phyloP scores from a whole-genome alignment of 2,329 filamentous ascomycete species.

The Penicillium occitanis region DNA sequence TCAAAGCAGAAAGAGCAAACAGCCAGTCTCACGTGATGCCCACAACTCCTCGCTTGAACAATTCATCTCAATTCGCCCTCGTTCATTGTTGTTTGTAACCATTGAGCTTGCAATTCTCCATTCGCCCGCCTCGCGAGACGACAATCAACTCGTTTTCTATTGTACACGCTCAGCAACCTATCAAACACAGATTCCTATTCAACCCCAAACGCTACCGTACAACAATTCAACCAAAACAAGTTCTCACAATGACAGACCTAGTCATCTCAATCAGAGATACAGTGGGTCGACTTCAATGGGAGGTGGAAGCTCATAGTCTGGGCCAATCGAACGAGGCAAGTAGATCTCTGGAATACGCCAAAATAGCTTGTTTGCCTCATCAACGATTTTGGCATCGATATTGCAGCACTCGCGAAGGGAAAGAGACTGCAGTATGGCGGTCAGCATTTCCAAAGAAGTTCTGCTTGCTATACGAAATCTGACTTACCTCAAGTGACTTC shows the following conservation, averaged over 20 bases:
- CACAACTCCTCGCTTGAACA: neutral
- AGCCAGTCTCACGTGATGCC: neutral
- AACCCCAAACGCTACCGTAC: neutral
- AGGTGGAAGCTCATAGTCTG: neutral
- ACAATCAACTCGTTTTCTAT: neutral
- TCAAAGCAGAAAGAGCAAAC: neutral
- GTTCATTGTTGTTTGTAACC: neutral
- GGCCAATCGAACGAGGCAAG: constrained; percentile 24
- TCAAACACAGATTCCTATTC: neutral
- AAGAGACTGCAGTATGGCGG: constrained; percentile 26
- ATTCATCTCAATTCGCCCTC: neutral
- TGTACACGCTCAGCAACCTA: neutral
- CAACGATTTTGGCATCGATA: constrained; percentile 27
- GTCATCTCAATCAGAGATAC: neutral
- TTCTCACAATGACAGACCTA: neutral
- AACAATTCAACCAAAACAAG: neutral
- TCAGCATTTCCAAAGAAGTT: neutral
- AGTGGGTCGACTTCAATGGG: constrained; percentile 30
- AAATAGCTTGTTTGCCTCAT: constrained; percentile 28
- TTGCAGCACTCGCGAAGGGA: constrained; percentile 31
- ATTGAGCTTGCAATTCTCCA: neutral
- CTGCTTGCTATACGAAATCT: neutral
- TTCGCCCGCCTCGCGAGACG: neutral
- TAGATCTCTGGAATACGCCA: constrained; percentile 33
- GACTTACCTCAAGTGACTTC: constrained; percentile 28